Evolutionary conservation across 306 rosid species (phyloP), one percentile per base, ranked within the genome.

Genomic region (Casuarina glauca): DNA sequence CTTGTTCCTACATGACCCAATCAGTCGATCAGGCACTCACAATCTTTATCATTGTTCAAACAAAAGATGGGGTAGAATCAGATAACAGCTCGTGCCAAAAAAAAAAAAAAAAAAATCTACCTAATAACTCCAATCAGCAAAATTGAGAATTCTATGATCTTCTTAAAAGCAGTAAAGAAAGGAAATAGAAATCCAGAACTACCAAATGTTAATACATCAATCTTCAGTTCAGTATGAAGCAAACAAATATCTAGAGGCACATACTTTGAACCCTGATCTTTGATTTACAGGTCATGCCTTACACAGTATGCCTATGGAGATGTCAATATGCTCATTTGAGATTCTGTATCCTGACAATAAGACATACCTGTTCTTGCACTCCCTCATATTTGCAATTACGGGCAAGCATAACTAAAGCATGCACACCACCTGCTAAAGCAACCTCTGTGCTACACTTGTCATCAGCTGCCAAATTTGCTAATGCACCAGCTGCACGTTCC

Each of bases 401-500:
- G 68, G 99, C 99, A 84, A 96, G 99, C 98, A 89, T 96, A 85
- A 96, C 99, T 78, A 96, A 86, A 73, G 99, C 99, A 84, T 93
- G 99, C 71, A 96, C 97, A 52, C 99, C 99, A 58, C 98, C 99
- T 48, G 98, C 97, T 80, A 85, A 58, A 12, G 99, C 99, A 84
- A 96, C 99, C 82, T 96, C 96, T 48, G 96, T 96, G 81, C 99
- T 96, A 84, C 99, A 96, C 86, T 93, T 91, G 85, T 96, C 99
- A 84, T 96, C 99, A 70, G 99, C 99, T 49, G 99, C 99, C 88
- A 96, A 91, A 89, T 96, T 96, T 35, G 99, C 99, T 81, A 96
- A 84, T 77, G 99, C 99, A 86, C 98, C 99, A 77, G 99, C 99
- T 15, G 99, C 99, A 53, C 99, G 99, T 81, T 96, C 99, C 98